Percentiles rank a stretch among this genome's conserved stretches.
These are phyloP conservation scores for Hawksworthiomyces lignivorus DNA, from an alignment of 2,329 filamentous ascomycete species.

Conservation along the genomic window DNA sequence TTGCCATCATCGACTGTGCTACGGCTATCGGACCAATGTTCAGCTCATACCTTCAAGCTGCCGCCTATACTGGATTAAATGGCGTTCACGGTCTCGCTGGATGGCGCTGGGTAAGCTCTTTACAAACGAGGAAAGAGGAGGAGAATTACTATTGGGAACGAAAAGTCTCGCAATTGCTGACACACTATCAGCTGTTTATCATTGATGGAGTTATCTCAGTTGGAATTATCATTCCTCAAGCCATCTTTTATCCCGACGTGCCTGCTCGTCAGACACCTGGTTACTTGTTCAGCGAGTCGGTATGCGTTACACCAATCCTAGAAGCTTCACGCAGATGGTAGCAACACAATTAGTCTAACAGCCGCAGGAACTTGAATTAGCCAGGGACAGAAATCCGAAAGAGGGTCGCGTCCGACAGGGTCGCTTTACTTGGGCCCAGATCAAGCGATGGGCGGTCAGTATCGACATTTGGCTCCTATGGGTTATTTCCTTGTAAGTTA, in stretches of 20 bases:
- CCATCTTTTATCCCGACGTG: slow-evolving; percentile 35
- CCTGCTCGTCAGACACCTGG: slow-evolving; percentile 27
- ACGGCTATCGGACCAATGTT: slow-evolving; percentile 19
- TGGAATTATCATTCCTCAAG: slow-evolving; percentile 43
- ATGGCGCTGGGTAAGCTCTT: slow-evolving; percentile 33
- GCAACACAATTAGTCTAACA: background rate
- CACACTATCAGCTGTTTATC: slow-evolving; percentile 34
- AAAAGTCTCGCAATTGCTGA: no score
- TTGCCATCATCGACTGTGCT: slow-evolving; percentile 11
- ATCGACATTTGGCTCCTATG: slow-evolving; percentile 12
- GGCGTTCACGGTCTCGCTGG: slow-evolving; percentile 39
- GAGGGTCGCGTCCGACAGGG: slow-evolving; percentile 13
- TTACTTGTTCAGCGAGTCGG: slow-evolving; percentile 7
- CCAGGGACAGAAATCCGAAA: slow-evolving; percentile 11
- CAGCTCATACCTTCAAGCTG: slow-evolving; percentile 26
- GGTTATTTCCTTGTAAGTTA: slow-evolving; percentile 9
- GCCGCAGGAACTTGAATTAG: slow-evolving; percentile 9
- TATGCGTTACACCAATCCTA: no score
- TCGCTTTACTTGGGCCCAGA: slow-evolving; percentile 8
- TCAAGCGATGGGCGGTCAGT: slow-evolving; percentile 5
- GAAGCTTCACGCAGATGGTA: no score
- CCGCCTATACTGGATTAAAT: slow-evolving; percentile 40
- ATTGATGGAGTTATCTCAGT: slow-evolving; percentile 49
- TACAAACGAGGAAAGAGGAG: no score
- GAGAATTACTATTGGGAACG: no score